phyloP scores from a whole-genome alignment of 2,329 filamentous ascomycete genomes.

The Orbilia ellipsospora region DNA sequence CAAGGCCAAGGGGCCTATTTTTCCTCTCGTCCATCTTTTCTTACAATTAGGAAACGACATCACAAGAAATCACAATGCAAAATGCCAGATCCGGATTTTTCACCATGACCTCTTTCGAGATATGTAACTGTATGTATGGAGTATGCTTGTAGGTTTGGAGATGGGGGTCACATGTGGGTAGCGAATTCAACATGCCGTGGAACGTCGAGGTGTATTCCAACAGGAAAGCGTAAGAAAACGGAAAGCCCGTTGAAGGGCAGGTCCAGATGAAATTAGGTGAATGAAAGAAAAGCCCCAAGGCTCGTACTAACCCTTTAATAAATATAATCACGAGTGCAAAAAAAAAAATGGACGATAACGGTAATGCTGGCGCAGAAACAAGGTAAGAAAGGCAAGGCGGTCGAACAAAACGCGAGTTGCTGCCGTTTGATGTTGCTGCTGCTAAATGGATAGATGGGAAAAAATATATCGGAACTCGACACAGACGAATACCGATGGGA shows the following conservation, averaged over 20 bases:
- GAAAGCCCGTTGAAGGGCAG: constrained; percentile 29
- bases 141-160: background rate
- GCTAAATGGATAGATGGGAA: constrained; percentile 3
- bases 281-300: constrained; percentile 20
- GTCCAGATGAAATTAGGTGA: constrained; percentile 11
- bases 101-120: too few relatives aligned
- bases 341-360: constrained; percentile 8
- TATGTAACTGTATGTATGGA: background rate
- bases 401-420: constrained; percentile 36
- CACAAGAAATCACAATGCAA: constrained; percentile 27
- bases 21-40: constrained; percentile 16
- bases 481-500: constrained; percentile 44
- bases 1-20: background rate
- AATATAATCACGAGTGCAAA: constrained; percentile 47
- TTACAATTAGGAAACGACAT: constrained; percentile 24
- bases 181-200: constrained; percentile 40
- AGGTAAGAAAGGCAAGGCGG: constrained; percentile 40
- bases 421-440: constrained; percentile 11
- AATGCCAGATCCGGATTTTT: background rate
- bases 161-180: constrained; percentile 47
- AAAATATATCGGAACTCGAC: constrained; percentile 52
- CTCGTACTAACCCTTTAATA: constrained; percentile 53
- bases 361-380: constrained; percentile 25
- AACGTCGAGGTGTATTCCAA: constrained; percentile 49
- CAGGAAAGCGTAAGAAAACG: constrained; percentile 45